Percentiles rank a stretch among this genome's conserved stretches.
phyloP scores from a whole-genome alignment of 1,284 basidiomycete genomes.

The Cutaneotrichosporon sp. region DNA sequence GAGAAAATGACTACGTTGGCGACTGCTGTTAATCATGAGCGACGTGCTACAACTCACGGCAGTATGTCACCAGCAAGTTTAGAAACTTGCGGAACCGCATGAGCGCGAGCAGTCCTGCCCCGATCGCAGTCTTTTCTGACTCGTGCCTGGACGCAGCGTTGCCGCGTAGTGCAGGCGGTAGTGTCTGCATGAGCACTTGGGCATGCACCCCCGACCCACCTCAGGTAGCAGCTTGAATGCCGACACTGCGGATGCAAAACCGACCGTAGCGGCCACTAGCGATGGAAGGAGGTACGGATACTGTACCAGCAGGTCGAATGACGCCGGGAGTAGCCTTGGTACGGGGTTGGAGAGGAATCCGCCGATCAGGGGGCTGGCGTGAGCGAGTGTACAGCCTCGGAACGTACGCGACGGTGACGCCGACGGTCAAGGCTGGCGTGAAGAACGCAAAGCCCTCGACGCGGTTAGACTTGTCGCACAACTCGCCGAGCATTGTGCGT shows the following conservation, averaged over 20 bases:
- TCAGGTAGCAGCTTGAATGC: conserved; percentile 32
- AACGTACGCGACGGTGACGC: conserved; percentile 34
- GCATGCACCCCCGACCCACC: conserved; percentile 16
- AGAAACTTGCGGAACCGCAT: conserved; percentile 26
- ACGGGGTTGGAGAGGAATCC: conserved; percentile 36
- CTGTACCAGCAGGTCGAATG: conserved; percentile 22
- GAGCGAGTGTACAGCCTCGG: background rate
- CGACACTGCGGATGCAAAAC: conserved; percentile 18
- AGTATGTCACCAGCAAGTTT: conserved; percentile 30
- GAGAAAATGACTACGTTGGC: conserved; percentile 31
- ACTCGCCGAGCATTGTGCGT: conserved; percentile 37
- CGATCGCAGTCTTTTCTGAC: conserved; percentile 9
- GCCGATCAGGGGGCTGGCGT: conserved; percentile 32
- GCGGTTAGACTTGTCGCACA: conserved; percentile 38
- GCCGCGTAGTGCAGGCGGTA: conserved; percentile 9
- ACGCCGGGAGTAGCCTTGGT: conserved; percentile 25
- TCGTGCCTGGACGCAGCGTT: conserved; percentile 1
- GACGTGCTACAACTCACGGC: conserved; percentile 18
- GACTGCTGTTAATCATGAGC: conserved; percentile 14
- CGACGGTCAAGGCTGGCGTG: conserved; percentile 32
- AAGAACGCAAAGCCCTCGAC: conserved; percentile 38
- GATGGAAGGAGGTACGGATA: conserved; percentile 41
- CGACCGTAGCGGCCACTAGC: conserved; percentile 23
- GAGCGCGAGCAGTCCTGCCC: conserved; percentile 20
- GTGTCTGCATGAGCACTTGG: conserved; percentile 8